Evolutionary conservation across 2,329 filamentous ascomycete species (phyloP).

Genomic region (Pseudogymnoascus sp.): DNA sequence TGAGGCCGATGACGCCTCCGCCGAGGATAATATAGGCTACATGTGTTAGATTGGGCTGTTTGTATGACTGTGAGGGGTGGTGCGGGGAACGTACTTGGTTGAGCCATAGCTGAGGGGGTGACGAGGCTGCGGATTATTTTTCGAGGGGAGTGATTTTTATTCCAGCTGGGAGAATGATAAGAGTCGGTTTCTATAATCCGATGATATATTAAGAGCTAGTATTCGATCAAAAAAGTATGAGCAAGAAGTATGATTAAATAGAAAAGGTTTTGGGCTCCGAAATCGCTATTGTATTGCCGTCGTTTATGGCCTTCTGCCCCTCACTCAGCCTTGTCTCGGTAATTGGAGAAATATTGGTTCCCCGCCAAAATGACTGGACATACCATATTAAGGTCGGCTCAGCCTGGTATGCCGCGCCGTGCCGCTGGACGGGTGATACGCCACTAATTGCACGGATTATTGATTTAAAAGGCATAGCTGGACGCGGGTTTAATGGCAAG

Average conservation of each 20-base stretch:
- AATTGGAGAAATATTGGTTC: background rate
- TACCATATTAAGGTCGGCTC: background rate
- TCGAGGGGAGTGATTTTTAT: background rate
- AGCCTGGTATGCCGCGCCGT: background rate
- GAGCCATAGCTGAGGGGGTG: background rate
- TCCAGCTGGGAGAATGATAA: background rate
- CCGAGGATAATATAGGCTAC: conserved; percentile 15
- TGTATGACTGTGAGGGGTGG: background rate
- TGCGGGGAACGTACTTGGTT: background rate
- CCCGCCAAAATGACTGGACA: background rate
- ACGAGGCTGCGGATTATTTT: background rate
- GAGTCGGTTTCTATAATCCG: background rate
- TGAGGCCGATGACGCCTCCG: conserved; percentile 34
- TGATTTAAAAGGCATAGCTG: background rate
- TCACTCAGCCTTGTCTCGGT: background rate
- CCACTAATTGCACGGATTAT: background rate
- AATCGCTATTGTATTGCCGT: background rate
- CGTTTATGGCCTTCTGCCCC: background rate
- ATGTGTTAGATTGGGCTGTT: background rate
- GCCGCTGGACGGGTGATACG: too few species aligned
- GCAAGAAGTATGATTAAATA: background rate
- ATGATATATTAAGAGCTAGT: background rate
- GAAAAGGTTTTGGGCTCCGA: background rate
- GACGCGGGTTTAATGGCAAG: too few species aligned
- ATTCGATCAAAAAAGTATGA: background rate